Base-by-base conservation (phyloP, 164 flowering plant genomes). In the Akebia trifoliata region DNA sequence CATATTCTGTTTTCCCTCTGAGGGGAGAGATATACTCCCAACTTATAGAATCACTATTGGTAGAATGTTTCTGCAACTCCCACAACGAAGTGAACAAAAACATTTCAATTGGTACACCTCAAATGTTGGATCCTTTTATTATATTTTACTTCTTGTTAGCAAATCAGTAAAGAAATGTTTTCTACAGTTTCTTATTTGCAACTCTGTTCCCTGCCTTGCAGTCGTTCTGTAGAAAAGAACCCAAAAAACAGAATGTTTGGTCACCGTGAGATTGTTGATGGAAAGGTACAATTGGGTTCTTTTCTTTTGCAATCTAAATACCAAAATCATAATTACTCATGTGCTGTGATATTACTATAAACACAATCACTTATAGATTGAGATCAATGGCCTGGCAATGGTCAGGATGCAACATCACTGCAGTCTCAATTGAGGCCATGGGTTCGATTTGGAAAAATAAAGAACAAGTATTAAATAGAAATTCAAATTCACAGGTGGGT, bases 171-270 rank as follows among this genome's bases (percentile, higher is more conserved):
- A 35, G 37, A 35, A 1, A 8, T 12, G 37, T 1, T 35, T 3
- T 31, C 1, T 10, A 12, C 10, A 18, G 10, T 29, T 57, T n/a
- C n/a, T 31, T 11, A 21, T 18, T 11, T 31, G 9, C 8, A 1
- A 21, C n/a, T 20, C 2, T 26, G 8, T 50, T 50, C n/a, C n/a
- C 50, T 34, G n/a, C 32, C 17, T 63, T 43, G 57, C 81, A 87
- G 95, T 59, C 75, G 66, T 12, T 76, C 97, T 8, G 88, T 69
- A 14, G 72, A 76, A 63, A 78, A 65, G 63, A 69, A 66, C 57
- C 87, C 95, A 8, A 62, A 63, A 14, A 79, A 72, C 56, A 72
- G 22, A 31, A 81, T 89, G 89, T 79, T 92, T 35, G 98, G 95
- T 59, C 76, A 75, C 15, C 89, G 98, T 3, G 76, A 77, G 49